A percentile compares a stretch with the other conserved stretches of the same genome.
Evolutionary conservation across 2,329 filamentous ascomycete species (phyloP).

Genomic region (Rhinocladiella similis): DNA sequence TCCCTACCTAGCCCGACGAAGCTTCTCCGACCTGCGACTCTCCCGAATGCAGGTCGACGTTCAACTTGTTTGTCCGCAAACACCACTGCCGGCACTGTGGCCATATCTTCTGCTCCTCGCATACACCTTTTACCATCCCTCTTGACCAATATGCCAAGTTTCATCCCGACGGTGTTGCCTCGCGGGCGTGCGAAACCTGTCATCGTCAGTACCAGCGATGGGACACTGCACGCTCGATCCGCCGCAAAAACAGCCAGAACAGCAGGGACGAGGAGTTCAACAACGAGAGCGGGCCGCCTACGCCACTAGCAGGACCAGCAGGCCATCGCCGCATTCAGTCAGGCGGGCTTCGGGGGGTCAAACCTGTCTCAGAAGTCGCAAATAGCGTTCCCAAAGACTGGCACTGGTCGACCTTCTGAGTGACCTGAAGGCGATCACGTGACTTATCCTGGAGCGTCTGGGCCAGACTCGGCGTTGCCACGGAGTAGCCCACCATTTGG

Average conservation of each 20-base stretch:
- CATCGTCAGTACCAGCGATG: constrained; percentile 59
- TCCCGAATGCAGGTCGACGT: constrained; percentile 58
- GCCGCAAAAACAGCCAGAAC: constrained; percentile 52
- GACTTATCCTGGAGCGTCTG: background rate
- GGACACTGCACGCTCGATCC: constrained; percentile 50
- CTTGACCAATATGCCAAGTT: constrained; percentile 66
- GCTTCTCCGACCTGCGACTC: constrained; percentile 59
- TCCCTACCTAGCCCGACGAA: constrained; percentile 53
- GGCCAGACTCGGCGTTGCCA: background rate
- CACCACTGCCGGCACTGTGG: constrained; percentile 69
- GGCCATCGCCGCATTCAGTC: constrained; percentile 27
- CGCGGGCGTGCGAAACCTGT: constrained; percentile 63
- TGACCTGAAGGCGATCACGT: background rate
- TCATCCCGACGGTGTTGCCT: constrained; percentile 57
- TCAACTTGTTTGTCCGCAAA: constrained; percentile 62
- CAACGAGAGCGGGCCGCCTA: constrained; percentile 23
- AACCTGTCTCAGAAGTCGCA: constrained; percentile 49
- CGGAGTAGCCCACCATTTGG: background rate
- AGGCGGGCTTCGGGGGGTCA: constrained; percentile 30
- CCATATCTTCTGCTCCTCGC: constrained; percentile 63
- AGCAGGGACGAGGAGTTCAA: constrained; percentile 24
- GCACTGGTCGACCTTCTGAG: constrained; percentile 64
- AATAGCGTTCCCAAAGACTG: constrained; percentile 58
- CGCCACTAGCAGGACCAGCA: constrained; percentile 21
- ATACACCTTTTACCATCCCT: constrained; percentile 57